phyloP scores from a whole-genome alignment of 2,329 filamentous ascomycete species.

The Chaetomiaceae sp. region DNA sequence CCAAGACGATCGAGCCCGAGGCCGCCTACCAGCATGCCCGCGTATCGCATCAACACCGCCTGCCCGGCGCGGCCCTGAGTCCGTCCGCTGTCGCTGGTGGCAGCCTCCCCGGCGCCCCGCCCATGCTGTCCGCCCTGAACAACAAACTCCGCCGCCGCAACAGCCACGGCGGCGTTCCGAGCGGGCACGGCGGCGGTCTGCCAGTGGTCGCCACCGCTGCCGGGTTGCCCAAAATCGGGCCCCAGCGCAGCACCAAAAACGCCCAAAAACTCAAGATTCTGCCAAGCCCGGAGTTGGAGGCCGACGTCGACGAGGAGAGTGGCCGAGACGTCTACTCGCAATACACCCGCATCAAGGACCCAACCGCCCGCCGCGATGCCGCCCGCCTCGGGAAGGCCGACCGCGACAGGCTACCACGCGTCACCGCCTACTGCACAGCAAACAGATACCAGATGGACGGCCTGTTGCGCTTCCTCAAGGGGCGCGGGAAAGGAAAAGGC shows the following conservation, averaged over 20 bases:
- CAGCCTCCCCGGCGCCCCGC: slow-evolving; percentile 39
- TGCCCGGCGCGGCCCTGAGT: slow-evolving; percentile 33
- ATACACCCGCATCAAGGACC: slow-evolving; percentile 96
- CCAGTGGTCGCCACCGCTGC: slow-evolving; percentile 27
- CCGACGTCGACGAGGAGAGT: slow-evolving; percentile 78
- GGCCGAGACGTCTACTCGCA: slow-evolving; percentile 95
- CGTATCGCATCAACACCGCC: slow-evolving; percentile 27
- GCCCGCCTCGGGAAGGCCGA: slow-evolving; percentile 91
- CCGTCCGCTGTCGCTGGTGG: slow-evolving; percentile 40
- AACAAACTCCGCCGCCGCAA: slow-evolving; percentile 83
- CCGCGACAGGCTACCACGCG: slow-evolving; percentile 76
- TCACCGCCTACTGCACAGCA: slow-evolving; percentile 95
- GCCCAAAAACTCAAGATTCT: slow-evolving; percentile 97
- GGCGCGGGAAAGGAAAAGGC: slow-evolving; percentile 68
- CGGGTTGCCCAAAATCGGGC: slow-evolving; percentile 71
- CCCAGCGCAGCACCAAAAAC: slow-evolving; percentile 90
- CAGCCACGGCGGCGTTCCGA: slow-evolving; percentile 64
- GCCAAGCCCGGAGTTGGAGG: slow-evolving; percentile 78
- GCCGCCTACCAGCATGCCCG: slow-evolving; percentile 28
- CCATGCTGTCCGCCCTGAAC: slow-evolving; percentile 75
- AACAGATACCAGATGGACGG: slow-evolving; percentile 87
- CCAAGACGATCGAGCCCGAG: slow-evolving; percentile 55
- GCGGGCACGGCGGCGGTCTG: slow-evolving; percentile 29
- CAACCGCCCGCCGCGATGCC: slow-evolving; percentile 85
- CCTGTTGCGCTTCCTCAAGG: slow-evolving; percentile 86